Conservation (phyloP, 495 filamentous ascomycete species). For the Sphaerosporella brunnea region DNA sequence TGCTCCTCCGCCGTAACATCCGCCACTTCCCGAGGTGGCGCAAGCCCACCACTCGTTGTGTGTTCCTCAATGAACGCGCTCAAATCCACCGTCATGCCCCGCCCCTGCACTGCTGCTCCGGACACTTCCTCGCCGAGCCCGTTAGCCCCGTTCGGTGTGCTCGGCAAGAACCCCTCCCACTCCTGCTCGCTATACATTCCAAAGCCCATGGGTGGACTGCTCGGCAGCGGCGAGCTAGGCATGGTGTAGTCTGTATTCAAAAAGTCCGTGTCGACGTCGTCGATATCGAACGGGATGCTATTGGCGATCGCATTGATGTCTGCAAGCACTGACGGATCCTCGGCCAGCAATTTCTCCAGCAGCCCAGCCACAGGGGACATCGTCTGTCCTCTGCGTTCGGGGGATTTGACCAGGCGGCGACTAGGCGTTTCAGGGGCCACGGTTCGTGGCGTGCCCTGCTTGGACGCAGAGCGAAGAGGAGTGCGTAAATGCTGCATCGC, state of each 20-base stretch:
- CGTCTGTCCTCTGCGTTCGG: background rate
- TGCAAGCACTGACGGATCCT: constrained; percentile 3
- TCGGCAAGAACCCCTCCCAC: constrained; percentile 24
- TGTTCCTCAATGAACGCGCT: constrained; percentile 7
- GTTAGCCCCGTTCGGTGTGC: constrained; percentile 8
- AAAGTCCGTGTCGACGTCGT: constrained; percentile 12
- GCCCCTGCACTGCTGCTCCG: background rate
- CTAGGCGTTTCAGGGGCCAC: constrained; percentile 10
- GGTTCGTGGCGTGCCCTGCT: constrained; percentile 9
- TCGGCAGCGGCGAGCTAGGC: constrained; percentile 20
- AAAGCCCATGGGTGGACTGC: constrained; percentile 1
- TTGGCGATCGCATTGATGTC: constrained; percentile 7
- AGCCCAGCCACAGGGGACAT: constrained; percentile 22
- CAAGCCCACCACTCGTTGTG: background rate
- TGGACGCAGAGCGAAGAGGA: constrained; percentile 11
- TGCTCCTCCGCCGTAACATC: too few relatives aligned
- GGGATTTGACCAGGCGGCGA: constrained; percentile 8
- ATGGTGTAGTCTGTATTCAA: constrained; percentile 25
- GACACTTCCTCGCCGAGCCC: background rate
- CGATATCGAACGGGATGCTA: constrained; percentile 8
- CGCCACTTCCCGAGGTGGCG: background rate
- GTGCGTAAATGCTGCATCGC: constrained; percentile 8
- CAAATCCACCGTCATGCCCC: constrained; percentile 4
- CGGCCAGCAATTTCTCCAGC: constrained; percentile 21
- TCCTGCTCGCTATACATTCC: background rate